Evolutionary conservation across 2,329 filamentous ascomycete species (phyloP).

Genomic region (Colletotrichum spinosum): DNA sequence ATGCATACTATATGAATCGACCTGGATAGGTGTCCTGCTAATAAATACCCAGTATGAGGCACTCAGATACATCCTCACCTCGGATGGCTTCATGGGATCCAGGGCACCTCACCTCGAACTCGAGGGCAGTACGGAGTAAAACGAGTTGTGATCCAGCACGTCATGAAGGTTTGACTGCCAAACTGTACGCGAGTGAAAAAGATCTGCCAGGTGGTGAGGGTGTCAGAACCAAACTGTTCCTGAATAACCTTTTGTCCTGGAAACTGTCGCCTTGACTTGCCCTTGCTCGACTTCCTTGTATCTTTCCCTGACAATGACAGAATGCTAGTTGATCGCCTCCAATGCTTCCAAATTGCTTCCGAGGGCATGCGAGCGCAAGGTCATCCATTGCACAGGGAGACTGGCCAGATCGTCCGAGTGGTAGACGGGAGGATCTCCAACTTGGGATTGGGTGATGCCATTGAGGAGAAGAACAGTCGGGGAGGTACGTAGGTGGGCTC

Average conservation of each 20-base stretch:
- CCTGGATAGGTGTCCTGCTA: not conserved
- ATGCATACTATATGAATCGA: not conserved
- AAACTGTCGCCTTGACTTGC: conserved; percentile 17
- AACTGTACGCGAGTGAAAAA: not conserved
- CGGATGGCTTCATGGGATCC: too few species aligned
- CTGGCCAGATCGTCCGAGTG: conserved; percentile 29
- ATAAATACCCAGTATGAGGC: not conserved
- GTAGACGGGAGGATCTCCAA: conserved; percentile 26
- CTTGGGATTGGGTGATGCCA: conserved; percentile 30
- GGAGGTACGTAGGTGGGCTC: conserved; percentile 30
- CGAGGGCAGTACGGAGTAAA: too few species aligned
- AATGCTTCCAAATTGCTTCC: not conserved
- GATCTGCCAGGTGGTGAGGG: too few species aligned
- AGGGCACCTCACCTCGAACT: too few species aligned
- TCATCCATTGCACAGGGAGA: conserved; percentile 1
- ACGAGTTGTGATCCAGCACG: too few species aligned
- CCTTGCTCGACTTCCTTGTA: not conserved
- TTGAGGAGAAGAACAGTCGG: conserved; percentile 22
- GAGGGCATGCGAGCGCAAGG: not conserved
- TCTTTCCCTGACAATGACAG: conserved; percentile 21
- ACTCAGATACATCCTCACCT: too few species aligned
- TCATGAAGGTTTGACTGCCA: conserved; percentile 2
- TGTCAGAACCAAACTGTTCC: too few species aligned
- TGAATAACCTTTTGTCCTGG: conserved; percentile 1
- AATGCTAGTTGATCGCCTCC: not conserved